phyloP scores from a whole-genome alignment of 2,329 filamentous ascomycete species.

The Simplicillium sp. region DNA sequence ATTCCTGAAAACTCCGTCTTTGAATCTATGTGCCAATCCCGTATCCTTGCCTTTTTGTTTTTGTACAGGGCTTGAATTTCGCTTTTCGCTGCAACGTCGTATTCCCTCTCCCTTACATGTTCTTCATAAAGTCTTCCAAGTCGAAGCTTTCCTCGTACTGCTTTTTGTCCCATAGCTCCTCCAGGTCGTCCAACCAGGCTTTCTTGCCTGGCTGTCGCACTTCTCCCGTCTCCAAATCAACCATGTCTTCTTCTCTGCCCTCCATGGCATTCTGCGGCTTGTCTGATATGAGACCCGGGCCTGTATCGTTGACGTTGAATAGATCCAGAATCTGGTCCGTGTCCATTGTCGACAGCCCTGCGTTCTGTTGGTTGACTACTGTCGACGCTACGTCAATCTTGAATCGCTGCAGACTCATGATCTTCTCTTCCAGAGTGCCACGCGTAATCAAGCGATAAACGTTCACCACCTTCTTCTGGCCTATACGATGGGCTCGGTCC shows the following conservation, averaged over 20 bases:
- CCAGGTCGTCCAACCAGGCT: conserved; percentile 86
- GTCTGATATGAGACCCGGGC: conserved; percentile 54
- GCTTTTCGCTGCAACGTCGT: background rate
- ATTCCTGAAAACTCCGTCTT: no score
- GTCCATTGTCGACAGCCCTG: conserved; percentile 89
- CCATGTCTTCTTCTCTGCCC: conserved; percentile 72
- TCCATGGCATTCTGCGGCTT: conserved; percentile 49
- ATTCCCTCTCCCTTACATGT: conserved; percentile 55
- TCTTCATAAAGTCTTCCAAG: conserved; percentile 88
- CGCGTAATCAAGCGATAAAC: conserved; percentile 95
- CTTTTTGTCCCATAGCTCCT: conserved; percentile 92
- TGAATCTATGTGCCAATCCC: no score
- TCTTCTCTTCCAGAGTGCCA: conserved; percentile 96
- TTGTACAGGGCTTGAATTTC: background rate
- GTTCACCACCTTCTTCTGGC: conserved; percentile 99
- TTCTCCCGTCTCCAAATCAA: conserved; percentile 86
- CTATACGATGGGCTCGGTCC: conserved; percentile 96
- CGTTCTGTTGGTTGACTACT: conserved; percentile 98
- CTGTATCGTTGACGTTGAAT: conserved; percentile 80
- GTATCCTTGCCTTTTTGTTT: background rate
- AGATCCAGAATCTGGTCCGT: conserved; percentile 96
- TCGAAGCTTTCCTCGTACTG: conserved; percentile 99
- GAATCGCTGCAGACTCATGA: conserved; percentile 94
- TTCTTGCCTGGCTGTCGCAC: conserved; percentile 96
- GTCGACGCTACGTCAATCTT: conserved; percentile 98